Base-by-base conservation (phyloP, 2,329 filamentous ascomycete species). In the Pseudogymnoascus sp. region DNA sequence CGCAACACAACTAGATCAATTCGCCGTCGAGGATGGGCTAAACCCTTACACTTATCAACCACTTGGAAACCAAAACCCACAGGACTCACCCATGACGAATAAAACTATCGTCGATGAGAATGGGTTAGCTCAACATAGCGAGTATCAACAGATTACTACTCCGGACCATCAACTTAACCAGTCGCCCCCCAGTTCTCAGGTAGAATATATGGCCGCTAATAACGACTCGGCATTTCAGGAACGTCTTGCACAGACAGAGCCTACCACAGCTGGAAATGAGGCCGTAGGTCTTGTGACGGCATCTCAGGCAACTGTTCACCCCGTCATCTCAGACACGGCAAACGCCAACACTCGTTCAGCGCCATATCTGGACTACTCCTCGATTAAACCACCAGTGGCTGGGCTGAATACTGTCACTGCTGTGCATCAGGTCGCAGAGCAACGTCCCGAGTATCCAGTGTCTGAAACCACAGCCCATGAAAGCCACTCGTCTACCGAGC, bases 21-120 rank as follows among this genome's bases (percentile, higher is more conserved):
- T 82, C 65, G 83, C 81, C 2, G 75, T 77, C 64, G 74, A 82
- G 66, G 83, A 85, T 65, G 82, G 83, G 6, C 76, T 85, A 40
- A 85, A 86, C 68, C 83, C 82, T 1, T 85, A 85, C 67, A 84
- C 78, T 33, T 67, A 67, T 60, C 64, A 72, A 65, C 70, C 68
- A n/a, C 33, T 46, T 62, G 23, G 29, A 33, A 56, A 33, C 17
- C 50, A 56, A 29, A 33, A 21, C 17, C n/a, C 29, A 21, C 26
- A 19, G 17, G 50, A 26, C 11, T 33, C 50, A 56, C n/a, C 50
- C 10, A 13, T 56, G 10, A 21, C 50, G 17, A 33, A 33, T 33
- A 33, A 33, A 56, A 21, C 29, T 5, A 11, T n/a, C 29, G 29
- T 56, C n/a, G 29, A 56, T 21, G 50, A 19, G 33, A 56, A 33